These are phyloP conservation scores for Collybiopsis confluens DNA, from an alignment of 768 basidiomycete species.

Conservation along the genomic window DNA sequence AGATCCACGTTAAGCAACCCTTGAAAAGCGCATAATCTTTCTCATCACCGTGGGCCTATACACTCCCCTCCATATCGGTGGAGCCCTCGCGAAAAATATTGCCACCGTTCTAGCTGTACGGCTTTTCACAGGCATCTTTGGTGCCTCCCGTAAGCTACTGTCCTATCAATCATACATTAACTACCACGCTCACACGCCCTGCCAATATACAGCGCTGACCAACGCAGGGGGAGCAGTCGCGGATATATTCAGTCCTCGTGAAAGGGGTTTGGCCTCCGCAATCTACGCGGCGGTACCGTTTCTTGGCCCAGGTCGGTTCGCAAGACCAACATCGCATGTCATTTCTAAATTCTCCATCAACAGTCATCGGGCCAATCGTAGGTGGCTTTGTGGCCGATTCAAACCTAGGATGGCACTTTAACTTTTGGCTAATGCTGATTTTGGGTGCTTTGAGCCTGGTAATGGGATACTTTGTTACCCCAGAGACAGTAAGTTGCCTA, in stretches of 20 bases:
- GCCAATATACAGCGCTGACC: conserved; percentile 39
- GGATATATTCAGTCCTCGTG: conserved; percentile 56
- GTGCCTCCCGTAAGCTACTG: conserved; percentile 44
- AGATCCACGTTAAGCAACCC: background rate
- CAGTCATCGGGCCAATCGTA: conserved; percentile 64
- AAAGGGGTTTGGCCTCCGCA: conserved; percentile 55
- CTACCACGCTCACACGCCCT: background rate
- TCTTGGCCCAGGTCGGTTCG: conserved; percentile 47
- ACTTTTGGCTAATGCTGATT: conserved; percentile 64
- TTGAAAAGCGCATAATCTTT: conserved; percentile 45
- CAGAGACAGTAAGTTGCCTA: conserved; percentile 4
- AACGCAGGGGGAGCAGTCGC: conserved; percentile 56
- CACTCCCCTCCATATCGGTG: conserved; percentile 49
- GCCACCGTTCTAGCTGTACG: conserved; percentile 47
- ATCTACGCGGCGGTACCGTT: conserved; percentile 58
- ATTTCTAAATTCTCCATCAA: background rate
- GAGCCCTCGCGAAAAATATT: conserved; percentile 45
- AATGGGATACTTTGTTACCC: conserved; percentile 34
- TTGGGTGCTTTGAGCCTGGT: conserved; percentile 42
- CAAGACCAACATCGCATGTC: background rate
- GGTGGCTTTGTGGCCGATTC: conserved; percentile 56
- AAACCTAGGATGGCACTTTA: conserved; percentile 53
- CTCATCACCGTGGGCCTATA: conserved; percentile 47
- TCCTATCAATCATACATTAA: conserved; percentile 2
- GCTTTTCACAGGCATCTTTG: conserved; percentile 54